Evolutionary conservation across 345 rosid species (phyloP), one percentile per base, ranked within the genome.

Genomic region (Pugionium cornutum): DNA sequence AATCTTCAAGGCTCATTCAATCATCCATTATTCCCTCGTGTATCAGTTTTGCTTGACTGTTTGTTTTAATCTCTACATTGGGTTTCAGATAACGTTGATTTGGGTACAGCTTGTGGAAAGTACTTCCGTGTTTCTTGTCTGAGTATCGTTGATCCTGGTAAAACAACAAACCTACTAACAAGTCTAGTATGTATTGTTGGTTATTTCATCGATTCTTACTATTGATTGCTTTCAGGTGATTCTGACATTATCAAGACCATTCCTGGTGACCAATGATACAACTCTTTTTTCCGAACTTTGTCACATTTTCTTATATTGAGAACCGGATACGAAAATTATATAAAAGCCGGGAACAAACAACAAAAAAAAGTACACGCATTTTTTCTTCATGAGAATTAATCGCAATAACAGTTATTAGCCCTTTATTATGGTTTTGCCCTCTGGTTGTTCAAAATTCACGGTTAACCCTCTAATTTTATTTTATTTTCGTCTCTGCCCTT

Each of bases 91-190:
- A 88, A 88, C 30, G 89, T 84, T 8, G 91, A 85, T 60, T 64
- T 88, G 69, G 91, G 91, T 9, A 85, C 91, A 31, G 89, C 91
- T 30, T 88, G 91, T 0, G 95, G 95, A 18, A 85, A 88, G 81
- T 81, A 82, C 67, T 88, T 74, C 77, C 83, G 95, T 8, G 91
- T 85, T 4, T 85, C 87, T 29, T 88, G 91, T 76, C 71, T 88
- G 72, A 83, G 95, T 76, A 73, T 83, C 42, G 58, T 85, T 2
- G 89, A 85, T 68, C 79, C 87, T 43, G 41, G 41, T 37, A 61
- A 71, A 2, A 10, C 3, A 31, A 18, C 47, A 5, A 10, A 2
- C 2, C 27, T 5, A 45, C 18, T 18, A 18, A 18, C 18, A 18
- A 18, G 18, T 18, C 18, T 18, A 18, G 18, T 18, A 18, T 18